A percentile compares a stretch with the other conserved stretches of the same genome.
phyloP scores from a whole-genome alignment of 495 filamentous ascomycete species.

The Neurospora sp. region DNA sequence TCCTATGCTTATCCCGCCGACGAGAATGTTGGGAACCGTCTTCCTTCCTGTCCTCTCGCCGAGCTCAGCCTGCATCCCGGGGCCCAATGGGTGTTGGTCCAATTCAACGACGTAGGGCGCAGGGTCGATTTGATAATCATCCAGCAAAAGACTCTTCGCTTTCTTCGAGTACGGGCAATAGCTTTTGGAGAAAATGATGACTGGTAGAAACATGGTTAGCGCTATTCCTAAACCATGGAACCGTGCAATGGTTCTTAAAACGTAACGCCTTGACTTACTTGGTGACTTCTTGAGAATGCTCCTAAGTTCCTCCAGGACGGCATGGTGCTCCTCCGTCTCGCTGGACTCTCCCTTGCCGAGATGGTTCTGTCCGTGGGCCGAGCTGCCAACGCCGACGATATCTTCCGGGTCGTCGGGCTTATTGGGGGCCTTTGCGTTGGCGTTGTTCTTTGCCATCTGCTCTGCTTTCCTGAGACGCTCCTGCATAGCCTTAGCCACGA shows the following conservation, averaged over 20 bases:
- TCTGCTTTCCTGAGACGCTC: conserved; percentile 39
- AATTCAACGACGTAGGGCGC: conserved; percentile 84
- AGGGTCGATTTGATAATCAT: conserved; percentile 73
- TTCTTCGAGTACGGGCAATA: conserved; percentile 78
- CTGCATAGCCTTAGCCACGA: conserved; percentile 32
- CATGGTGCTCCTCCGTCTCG: conserved; percentile 47
- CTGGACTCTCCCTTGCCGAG: conserved; percentile 25
- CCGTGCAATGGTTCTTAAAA: background rate
- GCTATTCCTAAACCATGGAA: conserved; percentile 1
- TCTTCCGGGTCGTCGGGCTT: conserved; percentile 39
- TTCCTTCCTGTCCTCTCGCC: conserved; percentile 61
- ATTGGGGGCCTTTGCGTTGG: conserved; percentile 42
- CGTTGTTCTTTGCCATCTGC: conserved; percentile 45
- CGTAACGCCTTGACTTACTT: conserved; percentile 42
- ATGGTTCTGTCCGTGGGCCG: conserved; percentile 55
- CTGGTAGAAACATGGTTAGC: conserved; percentile 32
- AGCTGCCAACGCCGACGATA: conserved; percentile 41
- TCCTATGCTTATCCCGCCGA: conserved; percentile 82
- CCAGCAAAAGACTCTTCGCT: conserved; percentile 74
- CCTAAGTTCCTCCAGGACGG: conserved; percentile 55
- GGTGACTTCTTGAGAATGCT: conserved; percentile 70
- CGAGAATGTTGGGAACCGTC: conserved; percentile 87
- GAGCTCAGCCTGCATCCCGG: conserved; percentile 57
- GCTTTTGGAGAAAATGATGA: conserved; percentile 92
- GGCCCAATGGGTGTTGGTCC: conserved; percentile 68